Evolutionary conservation across 2,329 filamentous ascomycete species (phyloP).

Genomic region (Penicillium sp.): DNA sequence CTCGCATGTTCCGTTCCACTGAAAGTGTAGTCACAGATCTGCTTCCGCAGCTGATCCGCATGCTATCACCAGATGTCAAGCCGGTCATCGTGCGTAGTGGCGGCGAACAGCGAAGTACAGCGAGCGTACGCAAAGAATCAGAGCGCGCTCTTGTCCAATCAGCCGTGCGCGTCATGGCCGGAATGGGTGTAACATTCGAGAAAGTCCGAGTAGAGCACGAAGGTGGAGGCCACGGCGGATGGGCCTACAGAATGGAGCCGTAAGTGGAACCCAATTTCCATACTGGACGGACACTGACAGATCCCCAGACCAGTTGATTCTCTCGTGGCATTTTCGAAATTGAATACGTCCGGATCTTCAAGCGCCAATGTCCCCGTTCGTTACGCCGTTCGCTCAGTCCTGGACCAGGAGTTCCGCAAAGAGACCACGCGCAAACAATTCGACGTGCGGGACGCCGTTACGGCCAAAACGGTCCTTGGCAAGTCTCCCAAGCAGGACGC

Average conservation of each 20-base stretch:
- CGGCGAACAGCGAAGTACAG: constrained; percentile 61
- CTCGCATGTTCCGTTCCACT: constrained; percentile 71
- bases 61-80: constrained; percentile 85
- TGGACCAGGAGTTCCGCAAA: constrained; percentile 83
- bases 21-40: constrained; percentile 77
- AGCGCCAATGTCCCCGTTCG: constrained; percentile 66
- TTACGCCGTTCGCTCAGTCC: constrained; percentile 88
- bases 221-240: constrained; percentile 57
- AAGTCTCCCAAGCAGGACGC: constrained; percentile 34
- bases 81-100: constrained; percentile 77
- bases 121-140: constrained; percentile 79
- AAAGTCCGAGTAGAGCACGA: constrained; percentile 73
- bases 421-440: constrained; percentile 64
- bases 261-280: constrained; percentile 49
- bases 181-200: constrained; percentile 75
- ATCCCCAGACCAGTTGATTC: constrained; percentile 62
- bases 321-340: constrained; percentile 60
- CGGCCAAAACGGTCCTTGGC: constrained; percentile 21
- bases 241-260: constrained; percentile 93
- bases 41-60: constrained; percentile 74
- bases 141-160: constrained; percentile 77
- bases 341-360: constrained; percentile 40
- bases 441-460: constrained; percentile 47
- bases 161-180: constrained; percentile 76
- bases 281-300: constrained; percentile 4